Base-by-base conservation (phyloP, 2,329 filamentous ascomycete genomes). In the Escovopsis sp. region DNA sequence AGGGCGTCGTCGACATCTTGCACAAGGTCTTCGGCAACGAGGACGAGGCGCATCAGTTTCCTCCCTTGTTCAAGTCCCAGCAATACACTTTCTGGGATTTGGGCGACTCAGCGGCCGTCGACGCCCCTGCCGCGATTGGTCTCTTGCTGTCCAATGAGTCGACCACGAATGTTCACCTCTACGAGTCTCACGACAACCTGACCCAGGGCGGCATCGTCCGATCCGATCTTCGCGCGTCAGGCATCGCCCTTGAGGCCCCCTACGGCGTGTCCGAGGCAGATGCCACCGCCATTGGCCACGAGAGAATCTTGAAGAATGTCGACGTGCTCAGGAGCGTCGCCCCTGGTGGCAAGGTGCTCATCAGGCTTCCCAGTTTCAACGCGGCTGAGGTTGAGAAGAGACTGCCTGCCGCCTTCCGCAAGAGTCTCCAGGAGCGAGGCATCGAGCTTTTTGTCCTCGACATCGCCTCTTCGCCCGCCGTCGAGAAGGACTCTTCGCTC, bases 81-180 rank as follows among this genome's bases (percentile, higher is more conserved):
- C 84, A 96, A 62, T 96, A 91, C 66, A 81, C 80, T 11, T 95
- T 98, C 73, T 96, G 88, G 87, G 85, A 95, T 52, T 59, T 84
- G 35, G 89, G 94, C 56, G 74, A 79, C 59, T 87, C 87, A 26
- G 63, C 69, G 1, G 73, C 81, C 41, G 70, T 72, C 41, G 68
- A 69, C 45, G 79, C 85, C 1, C 80, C 86, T 10, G 64, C 73
- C 19, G 73, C 68, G 33, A 57, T 80, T 26, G 71, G 72, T 48
- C 68, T 63, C 44, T 57, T 77, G 11, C 75, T 69, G 69, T 89
- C 80, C 70, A 79, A 81, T 69, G 87, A 74, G 60, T 84, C 66
- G 61, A 83, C 66, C 62, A 72, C 55, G 54, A 77, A 79, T 49
- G 64, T 81, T 49, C 72, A 73, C 44, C 55, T 77, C 33, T 78